Conservation (phyloP, 371 early-diverging fungal species). For the Catenaria anguillulae region DNA sequence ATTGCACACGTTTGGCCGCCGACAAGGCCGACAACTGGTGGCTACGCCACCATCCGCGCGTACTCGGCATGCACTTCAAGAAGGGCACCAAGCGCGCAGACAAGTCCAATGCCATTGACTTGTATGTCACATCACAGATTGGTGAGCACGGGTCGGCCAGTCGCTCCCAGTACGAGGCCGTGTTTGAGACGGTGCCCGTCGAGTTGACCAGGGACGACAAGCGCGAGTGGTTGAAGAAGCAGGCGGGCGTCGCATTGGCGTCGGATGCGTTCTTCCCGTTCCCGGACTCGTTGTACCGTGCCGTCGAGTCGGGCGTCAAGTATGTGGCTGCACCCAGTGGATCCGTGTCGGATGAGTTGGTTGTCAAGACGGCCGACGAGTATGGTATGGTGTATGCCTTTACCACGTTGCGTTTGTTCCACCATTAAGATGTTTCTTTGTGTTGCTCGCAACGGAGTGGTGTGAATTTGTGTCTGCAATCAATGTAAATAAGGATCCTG, state of each 20-base stretch:
- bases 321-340: constrained; percentile 85
- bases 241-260: constrained; percentile 61
- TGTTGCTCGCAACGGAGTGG: no score
- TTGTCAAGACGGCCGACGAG: constrained; percentile 67
- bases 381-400: constrained; percentile 68
- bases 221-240: constrained; percentile 51
- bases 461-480: no score
- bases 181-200: constrained; percentile 61
- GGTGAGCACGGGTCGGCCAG: constrained; percentile 66
- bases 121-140: constrained; percentile 69
- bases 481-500: no score
- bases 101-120: constrained; percentile 91
- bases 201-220: constrained; percentile 59
- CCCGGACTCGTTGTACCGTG: constrained; percentile 86
- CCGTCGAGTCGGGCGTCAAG: constrained; percentile 65
- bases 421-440: no score
- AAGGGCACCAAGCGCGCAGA: constrained; percentile 80
- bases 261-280: constrained; percentile 99
- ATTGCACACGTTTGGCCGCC: constrained; percentile 95
- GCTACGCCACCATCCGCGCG: constrained; percentile 87
- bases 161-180: constrained; percentile 59
- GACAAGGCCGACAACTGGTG: constrained; percentile 98
- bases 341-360: constrained; percentile 68
- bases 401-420: constrained; percentile 82
- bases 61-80: constrained; percentile 71